phyloP scores from a whole-genome alignment of 2,329 filamentous ascomycete species.

The Periconia sp. region DNA sequence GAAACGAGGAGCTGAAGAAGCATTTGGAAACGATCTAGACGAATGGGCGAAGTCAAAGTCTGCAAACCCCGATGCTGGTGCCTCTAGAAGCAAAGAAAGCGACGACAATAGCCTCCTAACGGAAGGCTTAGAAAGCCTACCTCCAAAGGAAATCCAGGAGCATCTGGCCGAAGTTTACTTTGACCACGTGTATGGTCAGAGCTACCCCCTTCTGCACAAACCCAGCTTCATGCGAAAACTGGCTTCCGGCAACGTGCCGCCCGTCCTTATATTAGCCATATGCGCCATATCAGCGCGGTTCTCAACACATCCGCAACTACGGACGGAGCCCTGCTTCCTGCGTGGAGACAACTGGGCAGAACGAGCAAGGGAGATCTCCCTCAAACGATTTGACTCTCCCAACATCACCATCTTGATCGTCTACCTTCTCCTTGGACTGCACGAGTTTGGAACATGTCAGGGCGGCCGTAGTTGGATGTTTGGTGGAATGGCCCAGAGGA shows the following conservation, averaged over 20 bases:
- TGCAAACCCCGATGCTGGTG: slow-evolving; percentile 58
- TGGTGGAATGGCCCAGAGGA: slow-evolving; percentile 91
- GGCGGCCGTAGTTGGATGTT: slow-evolving; percentile 95
- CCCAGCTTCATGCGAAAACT: slow-evolving; percentile 94
- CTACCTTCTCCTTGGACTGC: slow-evolving; percentile 83
- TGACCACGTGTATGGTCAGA: slow-evolving; percentile 93
- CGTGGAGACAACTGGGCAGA: slow-evolving; percentile 91
- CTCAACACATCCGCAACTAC: slow-evolving; percentile 83
- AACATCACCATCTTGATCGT: slow-evolving; percentile 96
- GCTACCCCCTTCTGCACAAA: slow-evolving; percentile 93
- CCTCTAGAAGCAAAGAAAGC: slow-evolving; percentile 54
- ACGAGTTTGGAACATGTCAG: slow-evolving; percentile 97
- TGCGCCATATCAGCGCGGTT: slow-evolving; percentile 96
- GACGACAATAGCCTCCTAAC: slow-evolving; percentile 79
- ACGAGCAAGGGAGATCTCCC: slow-evolving; percentile 84
- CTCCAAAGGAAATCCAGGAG: slow-evolving; percentile 85
- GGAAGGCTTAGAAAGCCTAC: slow-evolving; percentile 83
- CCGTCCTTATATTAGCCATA: slow-evolving; percentile 89
- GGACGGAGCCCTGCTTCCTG: slow-evolving; percentile 78
- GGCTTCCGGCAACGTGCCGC: slow-evolving; percentile 79
- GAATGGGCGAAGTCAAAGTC: slow-evolving; percentile 73
- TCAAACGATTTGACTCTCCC: slow-evolving; percentile 88
- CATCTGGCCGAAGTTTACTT: slow-evolving; percentile 95
- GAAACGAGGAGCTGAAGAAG: slow-evolving; percentile 85
- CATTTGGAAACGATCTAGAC: slow-evolving; percentile 81